phyloP scores from a whole-genome alignment of 2,329 filamentous ascomycete genomes.

The Penicillium sp. region DNA sequence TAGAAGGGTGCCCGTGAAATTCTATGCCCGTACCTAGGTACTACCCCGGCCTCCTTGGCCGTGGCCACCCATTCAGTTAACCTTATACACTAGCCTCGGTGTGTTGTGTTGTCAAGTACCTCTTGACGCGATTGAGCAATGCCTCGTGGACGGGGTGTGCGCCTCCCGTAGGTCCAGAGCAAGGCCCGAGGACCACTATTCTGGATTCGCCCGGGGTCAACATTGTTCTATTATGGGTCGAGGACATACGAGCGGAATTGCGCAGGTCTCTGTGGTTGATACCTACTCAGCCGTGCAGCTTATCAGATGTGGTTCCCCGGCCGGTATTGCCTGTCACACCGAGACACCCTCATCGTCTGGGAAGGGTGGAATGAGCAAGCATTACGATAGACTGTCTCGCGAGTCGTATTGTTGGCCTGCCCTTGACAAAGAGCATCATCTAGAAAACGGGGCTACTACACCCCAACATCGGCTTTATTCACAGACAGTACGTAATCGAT shows the following conservation, averaged over 20 bases:
- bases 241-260: neutral
- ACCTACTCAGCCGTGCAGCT: neutral
- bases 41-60: neutral
- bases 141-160: neutral
- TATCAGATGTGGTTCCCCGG: neutral
- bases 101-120: neutral
- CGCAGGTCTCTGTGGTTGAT: neutral
- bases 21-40: no score
- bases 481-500: constrained; percentile 1
- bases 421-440: neutral
- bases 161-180: neutral
- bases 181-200: neutral
- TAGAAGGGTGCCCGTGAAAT: no score
- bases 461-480: neutral
- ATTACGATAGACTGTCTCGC: neutral
- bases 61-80: neutral
- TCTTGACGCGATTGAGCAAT: neutral
- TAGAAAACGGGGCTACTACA: neutral
- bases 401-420: neutral
- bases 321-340: neutral
- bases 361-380: no score
- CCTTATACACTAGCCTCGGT: no score
- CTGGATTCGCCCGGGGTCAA: neutral
- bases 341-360: neutral
- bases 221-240: neutral